Conservation (phyloP, 257 asterid genomes). For the Plantago ovata region DNA sequence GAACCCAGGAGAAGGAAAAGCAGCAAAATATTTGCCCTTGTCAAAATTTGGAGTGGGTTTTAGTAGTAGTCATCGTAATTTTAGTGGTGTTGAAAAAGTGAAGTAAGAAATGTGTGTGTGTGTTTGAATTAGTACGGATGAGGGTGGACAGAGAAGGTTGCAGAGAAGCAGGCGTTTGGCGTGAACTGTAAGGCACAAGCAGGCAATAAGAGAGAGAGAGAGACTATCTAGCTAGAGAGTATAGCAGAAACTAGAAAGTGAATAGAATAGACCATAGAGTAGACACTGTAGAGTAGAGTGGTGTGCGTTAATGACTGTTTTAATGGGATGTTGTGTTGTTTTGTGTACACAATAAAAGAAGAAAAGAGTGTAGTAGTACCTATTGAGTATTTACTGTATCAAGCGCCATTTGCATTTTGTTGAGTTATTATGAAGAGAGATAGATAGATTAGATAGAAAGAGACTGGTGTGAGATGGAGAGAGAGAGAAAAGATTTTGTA, state of each 20-base stretch:
- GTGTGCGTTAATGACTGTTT: no score
- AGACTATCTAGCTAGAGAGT: slow-evolving; percentile 17
- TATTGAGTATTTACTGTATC: no score
- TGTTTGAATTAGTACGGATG: slow-evolving; percentile 22
- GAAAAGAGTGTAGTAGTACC: no score
- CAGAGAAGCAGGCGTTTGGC: slow-evolving; percentile 89
- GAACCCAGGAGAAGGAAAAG: slow-evolving; percentile 4
- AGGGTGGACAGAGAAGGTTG: slow-evolving; percentile 12
- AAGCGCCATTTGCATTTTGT: no score
- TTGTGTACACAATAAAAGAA: no score
- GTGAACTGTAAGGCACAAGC: slow-evolving; percentile 81
- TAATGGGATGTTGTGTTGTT: no score
- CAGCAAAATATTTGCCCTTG: slow-evolving; percentile 16
- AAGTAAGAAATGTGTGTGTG: slow-evolving; percentile 21
- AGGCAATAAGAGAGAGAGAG: slow-evolving; percentile 32
- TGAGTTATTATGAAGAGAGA: slow-evolving; percentile 46
- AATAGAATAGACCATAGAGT: slow-evolving; percentile 44
- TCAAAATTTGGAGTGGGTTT: no score
- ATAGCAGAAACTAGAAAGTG: slow-evolving; percentile 17
- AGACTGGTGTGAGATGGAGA: background rate
- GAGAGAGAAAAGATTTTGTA: no score
- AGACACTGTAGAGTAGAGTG: no score
- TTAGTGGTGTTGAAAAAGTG: background rate
- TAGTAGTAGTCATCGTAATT: slow-evolving; percentile 20
- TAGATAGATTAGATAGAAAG: slow-evolving; percentile 18